Percentiles rank a stretch among this genome's conserved stretches.
Evolutionary conservation across 257 asterid species (phyloP).

Genomic region (Solanum acaule): DNA sequence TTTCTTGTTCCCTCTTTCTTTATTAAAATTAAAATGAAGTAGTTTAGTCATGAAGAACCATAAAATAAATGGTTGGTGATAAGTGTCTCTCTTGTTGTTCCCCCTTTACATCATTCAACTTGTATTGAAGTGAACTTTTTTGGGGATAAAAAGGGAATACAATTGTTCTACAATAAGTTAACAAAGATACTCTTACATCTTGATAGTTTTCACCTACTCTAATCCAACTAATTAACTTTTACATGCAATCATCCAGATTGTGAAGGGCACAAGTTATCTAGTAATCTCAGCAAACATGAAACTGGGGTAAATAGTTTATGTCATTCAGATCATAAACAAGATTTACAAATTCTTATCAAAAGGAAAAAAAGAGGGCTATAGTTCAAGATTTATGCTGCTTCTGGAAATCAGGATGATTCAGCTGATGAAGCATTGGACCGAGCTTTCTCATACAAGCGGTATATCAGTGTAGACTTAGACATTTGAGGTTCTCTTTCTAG

Average conservation of each 20-base stretch:
- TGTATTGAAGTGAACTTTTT: not conserved
- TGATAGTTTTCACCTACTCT: not conserved
- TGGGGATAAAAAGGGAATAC: not conserved
- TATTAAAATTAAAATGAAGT: not conserved
- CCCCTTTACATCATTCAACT: not conserved
- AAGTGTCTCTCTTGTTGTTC: not conserved
- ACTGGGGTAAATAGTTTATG: not conserved
- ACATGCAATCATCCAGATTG: not conserved
- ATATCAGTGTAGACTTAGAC: slow-evolving; percentile 62
- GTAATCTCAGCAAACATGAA: not conserved
- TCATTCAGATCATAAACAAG: not conserved
- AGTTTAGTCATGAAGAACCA: not conserved
- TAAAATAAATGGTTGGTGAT: not conserved
- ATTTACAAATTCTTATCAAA: not conserved
- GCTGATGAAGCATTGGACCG: slow-evolving; percentile 17
- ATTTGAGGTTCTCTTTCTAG: slow-evolving; percentile 93
- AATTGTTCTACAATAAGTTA: too few relatives aligned
- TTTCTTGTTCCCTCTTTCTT: not conserved
- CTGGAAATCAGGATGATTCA: slow-evolving; percentile 13
- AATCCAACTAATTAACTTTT: not conserved
- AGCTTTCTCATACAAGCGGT: slow-evolving; percentile 50
- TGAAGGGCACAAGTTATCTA: not conserved
- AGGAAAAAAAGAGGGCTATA: not conserved
- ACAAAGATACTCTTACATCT: not conserved
- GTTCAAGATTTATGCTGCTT: not conserved